phyloP scores from a whole-genome alignment of 2,329 filamentous ascomycete species.

The Cladophialophora exuberans region DNA sequence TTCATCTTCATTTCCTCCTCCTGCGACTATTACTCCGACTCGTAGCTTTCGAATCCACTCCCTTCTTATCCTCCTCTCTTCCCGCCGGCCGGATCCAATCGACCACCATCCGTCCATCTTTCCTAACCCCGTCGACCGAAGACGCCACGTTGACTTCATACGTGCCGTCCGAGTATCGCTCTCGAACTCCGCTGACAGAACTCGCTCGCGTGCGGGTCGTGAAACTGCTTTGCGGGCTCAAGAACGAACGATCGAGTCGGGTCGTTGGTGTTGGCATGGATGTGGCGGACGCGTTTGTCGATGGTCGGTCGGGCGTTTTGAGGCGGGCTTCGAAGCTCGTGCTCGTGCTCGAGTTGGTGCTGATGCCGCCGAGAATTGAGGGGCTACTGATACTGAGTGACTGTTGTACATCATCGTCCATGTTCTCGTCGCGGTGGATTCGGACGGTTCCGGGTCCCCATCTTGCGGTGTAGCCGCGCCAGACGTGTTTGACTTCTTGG shows the following conservation, averaged over 20 bases:
- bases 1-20: too few relatives aligned
- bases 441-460: constrained; percentile 31
- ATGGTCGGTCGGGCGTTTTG: not conserved
- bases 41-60: too few relatives aligned
- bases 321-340: too few relatives aligned
- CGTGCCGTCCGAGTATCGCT: constrained; percentile 25
- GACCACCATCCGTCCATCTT: constrained; percentile 24
- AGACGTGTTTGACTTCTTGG: constrained; percentile 24
- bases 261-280: too few relatives aligned
- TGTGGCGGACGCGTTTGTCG: constrained; percentile 5
- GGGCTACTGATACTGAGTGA: too few relatives aligned
- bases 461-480: constrained; percentile 29
- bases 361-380: too few relatives aligned
- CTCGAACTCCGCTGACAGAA: constrained; percentile 4
- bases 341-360: too few relatives aligned
- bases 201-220: not conserved
- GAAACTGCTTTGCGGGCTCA: constrained; percentile 9
- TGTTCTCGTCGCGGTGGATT: constrained; percentile 19
- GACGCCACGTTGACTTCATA: constrained; percentile 8
- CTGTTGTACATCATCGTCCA: not conserved
- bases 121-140: constrained; percentile 19
- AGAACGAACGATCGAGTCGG: not conserved
- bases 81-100: constrained; percentile 30
- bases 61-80: too few relatives aligned
- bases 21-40: too few relatives aligned